Percentiles rank a stretch among this genome's conserved stretches.
phyloP scores from a whole-genome alignment of 2,329 filamentous ascomycete genomes.

The Hirsutella minnesotensis region DNA sequence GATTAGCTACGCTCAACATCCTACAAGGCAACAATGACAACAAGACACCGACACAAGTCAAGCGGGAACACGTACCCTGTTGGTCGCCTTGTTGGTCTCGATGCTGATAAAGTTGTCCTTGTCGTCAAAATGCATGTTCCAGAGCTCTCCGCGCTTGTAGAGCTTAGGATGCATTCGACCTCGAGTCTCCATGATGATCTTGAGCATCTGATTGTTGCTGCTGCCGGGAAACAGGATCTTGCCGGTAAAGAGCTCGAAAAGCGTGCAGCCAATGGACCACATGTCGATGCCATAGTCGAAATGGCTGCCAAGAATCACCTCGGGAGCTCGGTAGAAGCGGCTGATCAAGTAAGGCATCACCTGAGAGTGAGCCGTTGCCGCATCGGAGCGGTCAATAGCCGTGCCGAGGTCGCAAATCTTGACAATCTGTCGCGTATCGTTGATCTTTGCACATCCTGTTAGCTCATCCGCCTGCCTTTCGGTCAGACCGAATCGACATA shows the following conservation, averaged over 20 bases:
- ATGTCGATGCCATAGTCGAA: constrained; percentile 93
- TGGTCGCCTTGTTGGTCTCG: constrained; percentile 77
- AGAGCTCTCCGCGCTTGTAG: constrained; percentile 69
- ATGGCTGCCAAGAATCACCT: constrained; percentile 93
- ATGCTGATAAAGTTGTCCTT: constrained; percentile 73
- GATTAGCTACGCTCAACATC: background rate
- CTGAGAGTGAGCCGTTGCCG: constrained; percentile 59
- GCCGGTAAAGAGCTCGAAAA: constrained; percentile 94
- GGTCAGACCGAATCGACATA: constrained; percentile 19
- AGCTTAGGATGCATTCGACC: constrained; percentile 86
- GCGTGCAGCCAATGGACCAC: constrained; percentile 95
- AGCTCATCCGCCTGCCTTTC: background rate
- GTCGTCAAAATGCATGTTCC: constrained; percentile 72
- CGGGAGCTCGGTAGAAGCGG: constrained; percentile 92
- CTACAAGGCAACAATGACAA: background rate
- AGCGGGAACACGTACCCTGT: constrained; percentile 47
- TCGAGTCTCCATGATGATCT: constrained; percentile 89
- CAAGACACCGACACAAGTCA: no score
- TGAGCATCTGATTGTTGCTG: constrained; percentile 97
- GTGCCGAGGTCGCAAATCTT: constrained; percentile 97
- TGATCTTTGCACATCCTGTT: constrained; percentile 37
- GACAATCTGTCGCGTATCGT: constrained; percentile 69
- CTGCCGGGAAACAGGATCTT: constrained; percentile 93
- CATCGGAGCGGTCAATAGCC: constrained; percentile 80
- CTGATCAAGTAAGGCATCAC: constrained; percentile 92